A percentile compares a stretch with the other conserved stretches of the same genome.
Conservation (phyloP, 1,139 yeast species). For the Spathaspora sp. region DNA sequence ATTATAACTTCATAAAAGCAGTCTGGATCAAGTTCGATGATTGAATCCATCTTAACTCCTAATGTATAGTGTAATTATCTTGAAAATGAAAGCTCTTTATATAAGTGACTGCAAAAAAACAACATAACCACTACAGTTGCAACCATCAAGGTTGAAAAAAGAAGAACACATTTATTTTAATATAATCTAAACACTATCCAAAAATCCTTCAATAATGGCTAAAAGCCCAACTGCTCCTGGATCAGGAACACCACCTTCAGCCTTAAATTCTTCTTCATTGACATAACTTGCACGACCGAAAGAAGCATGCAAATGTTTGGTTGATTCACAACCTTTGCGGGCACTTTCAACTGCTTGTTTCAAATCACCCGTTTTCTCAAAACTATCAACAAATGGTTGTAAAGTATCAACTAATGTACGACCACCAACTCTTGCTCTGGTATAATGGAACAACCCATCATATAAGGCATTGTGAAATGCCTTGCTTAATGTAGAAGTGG, state of each 20-base stretch:
- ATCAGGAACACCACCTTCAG: slow-evolving; percentile 74
- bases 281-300: slow-evolving; percentile 96
- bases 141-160: slow-evolving; percentile 4
- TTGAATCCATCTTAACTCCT: not conserved
- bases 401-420: slow-evolving; percentile 86
- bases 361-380: slow-evolving; percentile 46
- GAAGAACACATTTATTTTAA: not conserved
- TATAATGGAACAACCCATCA: slow-evolving; percentile 61
- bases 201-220: slow-evolving; percentile 61
- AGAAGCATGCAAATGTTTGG: slow-evolving; percentile 74
- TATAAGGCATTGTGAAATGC: slow-evolving; percentile 38
- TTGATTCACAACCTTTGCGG: slow-evolving; percentile 68
- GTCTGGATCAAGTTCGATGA: slow-evolving; percentile 10
- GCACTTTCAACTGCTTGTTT: slow-evolving; percentile 69
- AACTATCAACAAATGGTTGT: slow-evolving; percentile 77
- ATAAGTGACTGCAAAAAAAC: slow-evolving; percentile 5
- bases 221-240: slow-evolving; percentile 90
- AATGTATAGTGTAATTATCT: slow-evolving; percentile 7
- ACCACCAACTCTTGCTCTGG: slow-evolving; percentile 88
- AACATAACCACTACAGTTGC: slow-evolving; percentile 11
- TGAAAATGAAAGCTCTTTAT: slow-evolving; percentile 3
- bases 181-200: not conserved
- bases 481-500: slow-evolving; percentile 30
- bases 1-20: slow-evolving; percentile 32
- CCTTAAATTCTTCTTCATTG: slow-evolving; percentile 52